Percentiles rank a stretch among this genome's conserved stretches.
phyloP scores from a whole-genome alignment of 192 early-diverging fungal species.

The Haplosporangium gracile region DNA sequence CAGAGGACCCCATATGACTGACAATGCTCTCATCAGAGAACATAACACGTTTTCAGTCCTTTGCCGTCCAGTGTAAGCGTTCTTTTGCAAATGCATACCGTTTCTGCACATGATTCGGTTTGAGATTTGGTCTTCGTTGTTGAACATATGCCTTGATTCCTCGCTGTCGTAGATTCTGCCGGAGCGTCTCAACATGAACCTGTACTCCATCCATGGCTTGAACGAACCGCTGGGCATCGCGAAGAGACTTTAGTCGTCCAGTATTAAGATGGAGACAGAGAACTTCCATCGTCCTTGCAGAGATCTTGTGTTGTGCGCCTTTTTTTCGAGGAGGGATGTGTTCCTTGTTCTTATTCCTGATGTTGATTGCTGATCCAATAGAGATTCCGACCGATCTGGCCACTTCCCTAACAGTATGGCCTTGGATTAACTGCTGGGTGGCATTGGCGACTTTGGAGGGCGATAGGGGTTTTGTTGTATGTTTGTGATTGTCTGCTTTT shows the following conservation, averaged over 20 bases:
- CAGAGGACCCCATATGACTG: neutral
- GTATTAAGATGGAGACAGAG: neutral
- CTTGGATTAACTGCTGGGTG: neutral
- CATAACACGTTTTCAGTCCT: conserved; percentile 7
- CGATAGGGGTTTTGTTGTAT: neutral
- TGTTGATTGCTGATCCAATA: neutral
- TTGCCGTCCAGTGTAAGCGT: neutral
- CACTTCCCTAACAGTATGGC: neutral
- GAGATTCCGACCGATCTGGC: neutral
- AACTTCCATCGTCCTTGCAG: neutral
- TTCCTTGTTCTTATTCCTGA: neutral
- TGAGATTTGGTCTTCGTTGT: neutral
- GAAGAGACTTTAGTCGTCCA: neutral
- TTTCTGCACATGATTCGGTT: neutral
- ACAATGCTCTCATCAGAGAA: neutral
- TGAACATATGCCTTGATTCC: neutral
- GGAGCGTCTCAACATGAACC: neutral
- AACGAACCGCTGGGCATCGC: neutral
- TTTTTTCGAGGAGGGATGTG: neutral
- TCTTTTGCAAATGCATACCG: conserved; percentile 6
- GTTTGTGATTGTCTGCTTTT: neutral
- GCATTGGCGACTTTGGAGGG: neutral
- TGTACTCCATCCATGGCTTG: neutral
- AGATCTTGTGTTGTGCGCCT: neutral
- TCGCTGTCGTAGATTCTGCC: neutral